phyloP scores from a whole-genome alignment of 495 filamentous ascomycete genomes.

The Penicillium daleae region DNA sequence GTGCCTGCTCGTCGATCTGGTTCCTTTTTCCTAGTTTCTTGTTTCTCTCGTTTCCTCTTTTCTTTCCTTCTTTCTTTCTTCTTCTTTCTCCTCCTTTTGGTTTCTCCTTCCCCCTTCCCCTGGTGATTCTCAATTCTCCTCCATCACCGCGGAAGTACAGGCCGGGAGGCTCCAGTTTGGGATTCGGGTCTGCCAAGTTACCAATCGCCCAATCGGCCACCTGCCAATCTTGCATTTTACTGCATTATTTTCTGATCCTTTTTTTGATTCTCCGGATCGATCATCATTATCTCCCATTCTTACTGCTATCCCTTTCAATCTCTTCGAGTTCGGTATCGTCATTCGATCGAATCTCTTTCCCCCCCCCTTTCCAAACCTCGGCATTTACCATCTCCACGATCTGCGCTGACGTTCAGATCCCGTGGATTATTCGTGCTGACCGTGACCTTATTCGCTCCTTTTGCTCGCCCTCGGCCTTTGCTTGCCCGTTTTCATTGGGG shows the following conservation, averaged over 20 bases:
- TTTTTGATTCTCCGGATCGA: not conserved
- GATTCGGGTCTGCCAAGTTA: not conserved
- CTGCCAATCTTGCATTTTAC: not conserved
- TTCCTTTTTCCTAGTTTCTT: slow-evolving; percentile 16
- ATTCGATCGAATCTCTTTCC: slow-evolving; percentile 3
- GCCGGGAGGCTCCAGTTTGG: not conserved
- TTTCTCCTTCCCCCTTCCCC: not conserved
- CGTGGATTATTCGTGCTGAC: slow-evolving; percentile 2
- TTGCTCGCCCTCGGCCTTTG: not conserved
- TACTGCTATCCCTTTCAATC: no score
- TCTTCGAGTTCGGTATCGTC: slow-evolving; percentile 30
- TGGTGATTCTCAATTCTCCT: not conserved
- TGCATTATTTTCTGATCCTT: slow-evolving; percentile 37
- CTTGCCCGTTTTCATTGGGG: slow-evolving; percentile 1
- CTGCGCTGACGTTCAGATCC: slow-evolving; percentile 21
- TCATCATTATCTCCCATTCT: not conserved
- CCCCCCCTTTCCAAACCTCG: not conserved
- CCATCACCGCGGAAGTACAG: not conserved
- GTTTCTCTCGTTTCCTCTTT: slow-evolving; percentile 3
- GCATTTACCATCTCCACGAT: slow-evolving; percentile 19
- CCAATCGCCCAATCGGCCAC: not conserved
- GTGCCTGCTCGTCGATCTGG: slow-evolving; percentile 30
- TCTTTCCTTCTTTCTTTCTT: not conserved
- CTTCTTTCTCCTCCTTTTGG: slow-evolving; percentile 4
- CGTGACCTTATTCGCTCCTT: slow-evolving; percentile 2